These are phyloP conservation scores for Paralagenidium karlingii DNA, from an alignment of 352 stramenopile species.

Conservation along the genomic window DNA sequence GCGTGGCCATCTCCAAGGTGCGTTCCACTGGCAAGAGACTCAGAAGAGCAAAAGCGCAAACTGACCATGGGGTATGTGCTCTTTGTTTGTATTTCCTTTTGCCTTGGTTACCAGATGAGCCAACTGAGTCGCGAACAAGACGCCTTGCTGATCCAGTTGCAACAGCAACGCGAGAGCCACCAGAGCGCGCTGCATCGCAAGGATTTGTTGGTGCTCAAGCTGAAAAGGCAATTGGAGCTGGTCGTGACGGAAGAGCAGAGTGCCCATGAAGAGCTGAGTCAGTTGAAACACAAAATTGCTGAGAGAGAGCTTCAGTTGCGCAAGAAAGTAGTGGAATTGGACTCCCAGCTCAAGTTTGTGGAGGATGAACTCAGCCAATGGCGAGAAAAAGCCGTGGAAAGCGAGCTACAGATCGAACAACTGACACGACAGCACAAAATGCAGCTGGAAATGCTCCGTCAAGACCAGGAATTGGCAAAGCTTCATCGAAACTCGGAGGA, in stretches of 20 bases:
- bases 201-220: slow-evolving; percentile 9
- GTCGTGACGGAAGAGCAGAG: slow-evolving; percentile 49
- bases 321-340: slow-evolving; percentile 59
- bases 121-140: slow-evolving; percentile 36
- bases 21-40: too few species aligned
- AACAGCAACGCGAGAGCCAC: slow-evolving; percentile 25
- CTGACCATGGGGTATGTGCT: not conserved
- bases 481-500: too few species aligned
- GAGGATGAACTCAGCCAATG: slow-evolving; percentile 51
- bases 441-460: slow-evolving; percentile 17
- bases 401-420: slow-evolving; percentile 24
- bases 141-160: slow-evolving; percentile 35
- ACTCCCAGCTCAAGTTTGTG: slow-evolving; percentile 52
- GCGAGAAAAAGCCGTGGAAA: slow-evolving; percentile 57
- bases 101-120: slow-evolving; percentile 17
- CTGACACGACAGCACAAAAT: slow-evolving; percentile 28
- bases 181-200: slow-evolving; percentile 27
- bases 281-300: slow-evolving; percentile 26
- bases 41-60: too few species aligned
- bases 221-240: slow-evolving; percentile 51
- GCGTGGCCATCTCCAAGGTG: slow-evolving; percentile 42
- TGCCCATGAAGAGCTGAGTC: slow-evolving; percentile 45
- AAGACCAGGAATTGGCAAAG: not conserved
- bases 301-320: slow-evolving; percentile 44
- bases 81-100: not conserved